A percentile compares a stretch with the other conserved stretches of the same genome.
Conservation (phyloP, 2,329 filamentous ascomycete species). For the Diaporthe destruens region DNA sequence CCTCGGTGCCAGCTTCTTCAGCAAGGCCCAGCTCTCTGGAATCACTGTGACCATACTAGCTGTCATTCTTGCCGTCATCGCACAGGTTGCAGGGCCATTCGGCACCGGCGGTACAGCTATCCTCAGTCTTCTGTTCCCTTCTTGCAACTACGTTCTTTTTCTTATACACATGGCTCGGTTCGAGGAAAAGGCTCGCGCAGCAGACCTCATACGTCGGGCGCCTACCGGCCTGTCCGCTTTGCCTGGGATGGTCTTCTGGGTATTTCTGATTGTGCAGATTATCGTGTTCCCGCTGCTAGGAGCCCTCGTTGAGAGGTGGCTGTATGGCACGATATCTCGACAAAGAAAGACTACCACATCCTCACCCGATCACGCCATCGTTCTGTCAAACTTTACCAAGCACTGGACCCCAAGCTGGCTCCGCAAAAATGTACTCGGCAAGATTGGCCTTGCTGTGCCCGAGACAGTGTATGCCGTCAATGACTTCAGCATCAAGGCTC, state of each 20-base stretch:
- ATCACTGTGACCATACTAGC: slow-evolving; percentile 81
- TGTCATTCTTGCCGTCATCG: slow-evolving; percentile 83
- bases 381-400: slow-evolving; percentile 81
- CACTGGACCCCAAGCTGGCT: slow-evolving; percentile 77
- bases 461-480: slow-evolving; percentile 84
- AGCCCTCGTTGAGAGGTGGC: slow-evolving; percentile 76
- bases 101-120: slow-evolving; percentile 74
- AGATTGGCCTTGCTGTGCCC: slow-evolving; percentile 23
- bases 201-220: slow-evolving; percentile 72
- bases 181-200: slow-evolving; percentile 71
- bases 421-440: slow-evolving; percentile 49
- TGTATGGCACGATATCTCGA: slow-evolving; percentile 80
- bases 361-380: slow-evolving; percentile 67
- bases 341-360: slow-evolving; percentile 56
- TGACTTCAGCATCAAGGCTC: slow-evolving; percentile 76
- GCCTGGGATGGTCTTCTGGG: slow-evolving; percentile 60
- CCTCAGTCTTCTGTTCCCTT: slow-evolving; percentile 82
- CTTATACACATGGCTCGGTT: slow-evolving; percentile 81
- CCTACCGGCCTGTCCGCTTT: slow-evolving; percentile 76
- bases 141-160: slow-evolving; percentile 90
- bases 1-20: slow-evolving; percentile 86
- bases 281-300: slow-evolving; percentile 82
- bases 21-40: slow-evolving; percentile 87
- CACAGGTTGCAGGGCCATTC: slow-evolving; percentile 77
- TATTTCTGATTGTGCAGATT: slow-evolving; percentile 83